A percentile compares a stretch with the other conserved stretches of the same genome.
These are phyloP conservation scores for Terfezia claveryi DNA, from an alignment of 495 filamentous ascomycete species.

Conservation along the genomic window DNA sequence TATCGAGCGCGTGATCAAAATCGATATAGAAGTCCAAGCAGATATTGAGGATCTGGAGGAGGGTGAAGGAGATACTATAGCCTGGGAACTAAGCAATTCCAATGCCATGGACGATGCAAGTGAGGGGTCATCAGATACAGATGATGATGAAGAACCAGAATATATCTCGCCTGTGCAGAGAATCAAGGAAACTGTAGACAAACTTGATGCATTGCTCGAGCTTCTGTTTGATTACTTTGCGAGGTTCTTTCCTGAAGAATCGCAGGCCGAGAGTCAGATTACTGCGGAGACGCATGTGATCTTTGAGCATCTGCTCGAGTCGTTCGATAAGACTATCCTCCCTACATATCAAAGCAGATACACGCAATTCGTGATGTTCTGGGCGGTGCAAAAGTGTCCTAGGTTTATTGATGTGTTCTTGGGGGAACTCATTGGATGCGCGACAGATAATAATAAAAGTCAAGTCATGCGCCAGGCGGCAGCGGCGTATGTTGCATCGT, in stretches of 20 bases:
- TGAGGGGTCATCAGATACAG: conserved; percentile 22
- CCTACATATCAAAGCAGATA: conserved; percentile 73
- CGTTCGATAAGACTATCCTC: conserved; percentile 67
- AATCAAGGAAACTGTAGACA: conserved; percentile 61
- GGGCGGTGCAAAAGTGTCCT: conserved; percentile 62
- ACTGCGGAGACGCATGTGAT: conserved; percentile 27
- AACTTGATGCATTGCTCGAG: conserved; percentile 84
- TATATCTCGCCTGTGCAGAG: conserved; percentile 32
- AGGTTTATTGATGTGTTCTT: conserved; percentile 58
- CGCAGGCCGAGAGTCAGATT: not conserved
- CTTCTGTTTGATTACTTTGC: conserved; percentile 65
- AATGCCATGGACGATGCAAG: conserved; percentile 26
- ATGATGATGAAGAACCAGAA: conserved; percentile 39
- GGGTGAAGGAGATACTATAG: conserved; percentile 32
- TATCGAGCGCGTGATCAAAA: conserved; percentile 63
- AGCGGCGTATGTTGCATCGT: conserved; percentile 81
- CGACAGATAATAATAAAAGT: conserved; percentile 38
- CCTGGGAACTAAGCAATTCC: conserved; percentile 1
- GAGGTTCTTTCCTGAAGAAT: conserved; percentile 37
- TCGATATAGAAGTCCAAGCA: conserved; percentile 83
- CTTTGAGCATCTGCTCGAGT: conserved; percentile 53
- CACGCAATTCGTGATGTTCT: conserved; percentile 80
- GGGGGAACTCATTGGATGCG: conserved; percentile 49
- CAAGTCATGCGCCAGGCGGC: conserved; percentile 56
- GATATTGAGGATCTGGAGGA: conserved; percentile 74